phyloP scores from a whole-genome alignment of 2,329 filamentous ascomycete genomes.

The Ophiosphaerella herpotricha region DNA sequence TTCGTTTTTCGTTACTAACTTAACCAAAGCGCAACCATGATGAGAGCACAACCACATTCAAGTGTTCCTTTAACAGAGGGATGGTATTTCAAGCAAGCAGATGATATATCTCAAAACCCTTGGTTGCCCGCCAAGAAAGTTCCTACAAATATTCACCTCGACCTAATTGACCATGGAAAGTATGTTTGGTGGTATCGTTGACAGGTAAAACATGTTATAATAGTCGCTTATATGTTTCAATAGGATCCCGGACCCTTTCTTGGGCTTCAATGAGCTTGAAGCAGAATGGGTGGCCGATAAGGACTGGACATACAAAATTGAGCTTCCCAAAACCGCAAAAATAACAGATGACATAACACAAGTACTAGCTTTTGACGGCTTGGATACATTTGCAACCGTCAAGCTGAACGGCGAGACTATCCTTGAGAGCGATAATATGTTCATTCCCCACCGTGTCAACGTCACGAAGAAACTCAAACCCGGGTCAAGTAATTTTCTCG shows the following conservation, averaged over 20 bases:
- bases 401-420: slow-evolving; percentile 59
- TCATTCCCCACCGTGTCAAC: slow-evolving; percentile 61
- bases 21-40: slow-evolving; percentile 22
- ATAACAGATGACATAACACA: slow-evolving; percentile 38
- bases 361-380: slow-evolving; percentile 65
- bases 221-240: neutral
- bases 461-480: slow-evolving; percentile 51
- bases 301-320: slow-evolving; percentile 53
- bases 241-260: slow-evolving; percentile 56
- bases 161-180: slow-evolving; percentile 53
- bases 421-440: slow-evolving; percentile 66
- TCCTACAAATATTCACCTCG: slow-evolving; percentile 55
- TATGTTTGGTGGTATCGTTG: slow-evolving; percentile 28
- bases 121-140: slow-evolving; percentile 53
- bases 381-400: slow-evolving; percentile 67
- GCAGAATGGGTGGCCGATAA: slow-evolving; percentile 57
- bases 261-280: slow-evolving; percentile 56
- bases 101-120: slow-evolving; percentile 44
- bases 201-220: neutral
- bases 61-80: slow-evolving; percentile 42
- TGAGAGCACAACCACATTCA: slow-evolving; percentile 25
- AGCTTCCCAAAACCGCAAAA: slow-evolving; percentile 41
- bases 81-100: slow-evolving; percentile 54
- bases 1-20: neutral
- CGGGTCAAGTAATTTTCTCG: slow-evolving; percentile 51